Evolutionary conservation across 1,139 yeast genomes (phyloP), one percentile per base, ranked within the genome.

Genomic region (Starmera stellimalicola): DNA sequence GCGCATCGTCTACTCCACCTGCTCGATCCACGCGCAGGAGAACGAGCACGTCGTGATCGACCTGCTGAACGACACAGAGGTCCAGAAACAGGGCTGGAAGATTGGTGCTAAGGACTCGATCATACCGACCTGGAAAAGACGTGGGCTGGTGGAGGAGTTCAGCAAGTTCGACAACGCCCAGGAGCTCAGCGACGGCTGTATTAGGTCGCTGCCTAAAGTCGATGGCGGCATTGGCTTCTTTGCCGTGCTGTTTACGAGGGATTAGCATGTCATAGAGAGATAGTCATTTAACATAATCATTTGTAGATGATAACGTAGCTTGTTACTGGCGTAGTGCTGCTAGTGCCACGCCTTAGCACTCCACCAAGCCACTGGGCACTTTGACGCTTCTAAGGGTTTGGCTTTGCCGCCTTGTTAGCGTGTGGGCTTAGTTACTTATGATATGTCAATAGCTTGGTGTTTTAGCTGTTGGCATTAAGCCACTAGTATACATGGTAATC

Each of bases 151-250:
- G 5, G 69, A 69, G 35, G 94, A 82, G 49, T 84, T 87, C 42
- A 50, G 63, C 10, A 58, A 70, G 3, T 55, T 72, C 11, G 68
- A 68, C 18, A 52, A 56, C 35, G 61, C 61, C 8, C 70, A 68
- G 36, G 63, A 60, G 26, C 53, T 82, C 32, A 94, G 96, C 0
- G 87, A 79, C 3, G 91, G 94, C 0, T 85, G 96, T 56, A 78
- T 91, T 0, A 64, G 98, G 43, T 82, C 91, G 0, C 58, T 76
- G 30, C 95, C 97, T 1, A 79, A 75, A 43, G 79, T 72, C 36
- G 97, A 91, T 53, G 96, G 97, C 25, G 98, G 98, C 10, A 91
- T 91, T 47, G 98, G 98, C 0, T 91, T 91, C 53, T 91, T 91
- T 59, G 97, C 96, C 1, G 97, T 58, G 4, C 51, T 62, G 30